Percentiles rank a stretch among this genome's conserved stretches.
phyloP scores from a whole-genome alignment of 371 early-diverging fungal genomes.

The Blakeslea trispora region DNA sequence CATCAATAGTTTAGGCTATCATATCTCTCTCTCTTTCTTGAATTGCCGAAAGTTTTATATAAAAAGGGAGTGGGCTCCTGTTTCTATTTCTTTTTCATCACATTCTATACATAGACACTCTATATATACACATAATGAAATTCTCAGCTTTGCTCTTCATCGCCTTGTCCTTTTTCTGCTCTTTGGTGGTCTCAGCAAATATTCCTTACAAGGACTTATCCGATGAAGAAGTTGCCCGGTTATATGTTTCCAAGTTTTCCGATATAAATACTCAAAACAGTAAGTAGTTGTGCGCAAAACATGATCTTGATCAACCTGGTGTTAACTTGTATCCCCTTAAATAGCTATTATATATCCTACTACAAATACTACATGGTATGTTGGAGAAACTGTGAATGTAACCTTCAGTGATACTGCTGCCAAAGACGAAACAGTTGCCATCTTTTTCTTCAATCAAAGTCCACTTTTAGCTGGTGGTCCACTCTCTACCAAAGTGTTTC shows the following conservation, averaged over 20 bases:
- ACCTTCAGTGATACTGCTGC: neutral
- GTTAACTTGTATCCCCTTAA: neutral
- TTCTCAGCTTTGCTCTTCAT: neutral
- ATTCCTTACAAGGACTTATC: slow-evolving; percentile 5
- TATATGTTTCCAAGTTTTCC: slow-evolving; percentile 1
- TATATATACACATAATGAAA: slow-evolving; percentile 9
- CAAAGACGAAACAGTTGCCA: slow-evolving; percentile 26
- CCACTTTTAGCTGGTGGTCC: slow-evolving; percentile 26
- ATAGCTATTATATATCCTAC: slow-evolving; percentile 35
- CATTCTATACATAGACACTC: neutral
- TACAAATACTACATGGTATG: slow-evolving; percentile 32
- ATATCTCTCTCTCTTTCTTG: no score
- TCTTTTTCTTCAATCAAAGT: slow-evolving; percentile 30
- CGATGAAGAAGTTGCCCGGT: slow-evolving; percentile 2
- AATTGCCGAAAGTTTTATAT: neutral
- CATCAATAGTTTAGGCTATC: neutral
- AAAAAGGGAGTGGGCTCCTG: neutral
- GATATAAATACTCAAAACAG: neutral
- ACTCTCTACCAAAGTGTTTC: slow-evolving; percentile 20
- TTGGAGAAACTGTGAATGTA: slow-evolving; percentile 41
- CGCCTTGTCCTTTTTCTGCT: slow-evolving; percentile 1
- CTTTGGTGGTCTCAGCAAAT: neutral
- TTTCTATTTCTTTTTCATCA: neutral
- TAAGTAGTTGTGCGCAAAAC: slow-evolving; percentile 10
- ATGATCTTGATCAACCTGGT: neutral